Base-by-base conservation (phyloP, 2,329 filamentous ascomycete species). In the Pseudocercospora macadamiae region DNA sequence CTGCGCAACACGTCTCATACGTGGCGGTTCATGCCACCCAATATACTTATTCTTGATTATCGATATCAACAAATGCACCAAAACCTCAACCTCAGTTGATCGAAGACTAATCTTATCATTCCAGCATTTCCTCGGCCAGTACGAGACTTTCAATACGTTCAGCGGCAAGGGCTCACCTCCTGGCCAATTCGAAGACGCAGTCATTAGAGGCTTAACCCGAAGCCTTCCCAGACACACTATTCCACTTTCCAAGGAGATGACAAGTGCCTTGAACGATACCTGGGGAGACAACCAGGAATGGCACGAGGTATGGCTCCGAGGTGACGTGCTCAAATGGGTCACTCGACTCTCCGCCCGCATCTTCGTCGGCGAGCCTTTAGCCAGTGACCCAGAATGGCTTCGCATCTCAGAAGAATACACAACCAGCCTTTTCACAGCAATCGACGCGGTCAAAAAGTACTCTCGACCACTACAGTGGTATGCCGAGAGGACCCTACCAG, bases 331-430 rank as follows among this genome's bases (percentile, higher is more conserved):
- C 0, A 64, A 67, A 2, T 64, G 78, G 12, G 70, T 80, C 25
- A 70, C 74, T 4, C 74, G 77, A 14, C 65, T 77, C 4, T 76
- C 75, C 1, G 73, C 74, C 0, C 71, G 76, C 16, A 69, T 80
- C 37, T 75, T 79, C 52, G 70, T 76, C 26, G 76, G 77, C 16
- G 66, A 72, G 3, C 59, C 63, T 4, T 63, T 77, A 5, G 74
- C 73, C 52, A 69, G 70, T 21, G 75, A 78, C 56, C 64, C 72
- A 54, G 65, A 72, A 54, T 80, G 78, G 78, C 66, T 79, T 10
- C 57, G 70, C 0, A 69, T 72, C 2, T 66, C 71, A 18, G 71
- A 67, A 12, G 57, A 65, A 32, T 79, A 77, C 65, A 74, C 76
- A 1, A 63, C 72, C 39, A 72, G 76, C 18, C 59, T 74, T 0